Evolutionary conservation across 805 yeast genomes (phyloP), one percentile per base, ranked within the genome.

Genomic region (Myxozyma vanderwaltii): DNA sequence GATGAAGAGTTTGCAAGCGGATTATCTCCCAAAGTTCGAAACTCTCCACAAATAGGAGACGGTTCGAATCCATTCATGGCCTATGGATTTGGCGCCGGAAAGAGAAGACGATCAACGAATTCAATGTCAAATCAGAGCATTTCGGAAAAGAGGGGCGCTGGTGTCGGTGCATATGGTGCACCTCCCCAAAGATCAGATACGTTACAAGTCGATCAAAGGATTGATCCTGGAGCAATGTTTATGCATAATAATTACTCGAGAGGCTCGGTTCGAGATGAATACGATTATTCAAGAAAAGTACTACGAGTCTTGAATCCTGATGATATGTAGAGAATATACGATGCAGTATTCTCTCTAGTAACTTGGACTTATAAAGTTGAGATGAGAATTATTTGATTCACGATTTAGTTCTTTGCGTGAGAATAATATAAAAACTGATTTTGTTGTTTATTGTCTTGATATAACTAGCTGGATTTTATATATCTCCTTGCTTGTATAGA

Each of bases 281-380:
- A 76, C 62, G 87, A 84, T 66, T 84, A 84, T 66, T 76, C 82
- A 3, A 73, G 88, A 44, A 75, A 80, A 58, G 85, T 84, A 4
- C 72, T 84, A 38, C 71, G 82, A 39, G 85, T 84, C 26, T 78
- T 84, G 3, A 84, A 84, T 64, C 80, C 80, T 1, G 78, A 73
- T 48, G 66, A 64, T 36, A 59, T 56, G 40, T 59, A 29, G 47
- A 38, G 43, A 38, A n/a, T n/a, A 15, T 38, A 13, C 38, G 2
- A 33, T 35, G n/a, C 38, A 3, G 24, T 15, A 13, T 38, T 38
- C 21, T 17, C 21, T 35, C 5, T 13, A 35, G n/a, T n/a, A n/a
- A n/a, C n/a, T n/a, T n/a, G n/a, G n/a, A n/a, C n/a, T n/a, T n/a
- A n/a, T n/a, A n/a, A n/a, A n/a, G n/a, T n/a, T n/a, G n/a, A n/a